Percentiles rank a stretch among this genome's conserved stretches.
Evolutionary conservation across 2,329 filamentous ascomycete genomes (phyloP).

Genomic region (Aspergillus transmontanensis): DNA sequence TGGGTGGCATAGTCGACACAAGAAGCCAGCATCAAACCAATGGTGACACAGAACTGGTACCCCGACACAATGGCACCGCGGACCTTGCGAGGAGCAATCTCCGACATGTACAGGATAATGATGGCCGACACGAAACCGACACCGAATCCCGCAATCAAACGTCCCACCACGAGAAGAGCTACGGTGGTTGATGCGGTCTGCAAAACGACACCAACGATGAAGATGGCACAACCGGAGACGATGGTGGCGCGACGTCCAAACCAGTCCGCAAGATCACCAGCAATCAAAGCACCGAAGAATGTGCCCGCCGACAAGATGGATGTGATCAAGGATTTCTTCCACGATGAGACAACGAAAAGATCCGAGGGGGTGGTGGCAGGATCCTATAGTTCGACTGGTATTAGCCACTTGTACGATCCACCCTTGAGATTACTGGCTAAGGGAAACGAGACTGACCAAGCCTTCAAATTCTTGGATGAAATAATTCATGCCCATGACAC

Average conservation of each 20-base stretch:
- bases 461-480: constrained; percentile 47
- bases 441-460: constrained; percentile 27
- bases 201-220: constrained; percentile 67
- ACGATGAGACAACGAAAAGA: constrained; percentile 49
- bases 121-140: constrained; percentile 80
- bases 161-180: constrained; percentile 69
- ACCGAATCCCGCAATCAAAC: constrained; percentile 74
- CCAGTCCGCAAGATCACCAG: constrained; percentile 74
- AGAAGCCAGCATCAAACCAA: constrained; percentile 74
- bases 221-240: constrained; percentile 71
- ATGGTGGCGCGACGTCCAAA: constrained; percentile 68
- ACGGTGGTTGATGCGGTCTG: constrained; percentile 62
- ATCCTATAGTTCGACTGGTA: constrained; percentile 20
- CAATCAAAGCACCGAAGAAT: constrained; percentile 77
- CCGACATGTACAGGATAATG: constrained; percentile 85
- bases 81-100: constrained; percentile 73
- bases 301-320: constrained; percentile 77
- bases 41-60: constrained; percentile 82
- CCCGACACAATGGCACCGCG: constrained; percentile 78
- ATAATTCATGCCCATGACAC: constrained; percentile 54
- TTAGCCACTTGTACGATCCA: background rate
- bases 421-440: background rate
- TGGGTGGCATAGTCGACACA: constrained; percentile 74
- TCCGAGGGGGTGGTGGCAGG: constrained; percentile 32
- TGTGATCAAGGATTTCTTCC: constrained; percentile 64